Evolutionary conservation across 768 basidiomycete species (phyloP), one percentile per base, ranked within the genome.

Genomic region (Boletales sp.): DNA sequence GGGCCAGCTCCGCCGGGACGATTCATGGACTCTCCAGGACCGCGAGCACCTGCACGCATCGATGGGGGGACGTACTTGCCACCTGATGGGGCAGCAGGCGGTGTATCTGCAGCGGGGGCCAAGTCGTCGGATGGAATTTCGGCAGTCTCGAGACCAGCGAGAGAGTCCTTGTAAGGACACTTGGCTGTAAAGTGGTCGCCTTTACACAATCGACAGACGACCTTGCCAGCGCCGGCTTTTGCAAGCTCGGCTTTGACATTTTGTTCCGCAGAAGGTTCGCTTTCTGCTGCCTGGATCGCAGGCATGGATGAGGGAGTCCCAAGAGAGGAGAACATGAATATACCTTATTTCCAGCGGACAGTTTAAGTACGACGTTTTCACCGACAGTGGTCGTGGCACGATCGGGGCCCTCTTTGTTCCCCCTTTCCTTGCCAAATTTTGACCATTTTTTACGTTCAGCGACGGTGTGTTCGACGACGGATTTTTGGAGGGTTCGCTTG

Each of bases 101-200:
- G 53, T 2, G 64, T 48, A 17, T 72, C 66, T 5, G 71, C 56
- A 12, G 74, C 63, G 15, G 73, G 18, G 69, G 66, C 3, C 74
- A 69, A 31, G 57, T 71, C 70, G 30, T 57, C 71, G 37, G 68
- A 9, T 10, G 74, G 71, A 0, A 72, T 59, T 1, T 81, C 77
- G 5, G 73, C 71, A 12, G 74, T 84, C 30, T 79, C 89, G 42
- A 93, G 74, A 4, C 82, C 87, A 10, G 84, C 86, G 13, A 99
- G 80, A 9, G 89, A 87, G 61, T 97, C 94, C 72, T 94, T 96
- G 80, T 94, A 94, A 7, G 96, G 96, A 79, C 96, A 98, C 70
- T 94, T 94, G 55, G 94, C 89, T 13, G 96, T 99, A 71, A 94
- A 98, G 74, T 98, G 96, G 56, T 88, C 89, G 46, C 95, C 96